phyloP scores from a whole-genome alignment of 768 basidiomycete species.

The Galerina sulciceps region DNA sequence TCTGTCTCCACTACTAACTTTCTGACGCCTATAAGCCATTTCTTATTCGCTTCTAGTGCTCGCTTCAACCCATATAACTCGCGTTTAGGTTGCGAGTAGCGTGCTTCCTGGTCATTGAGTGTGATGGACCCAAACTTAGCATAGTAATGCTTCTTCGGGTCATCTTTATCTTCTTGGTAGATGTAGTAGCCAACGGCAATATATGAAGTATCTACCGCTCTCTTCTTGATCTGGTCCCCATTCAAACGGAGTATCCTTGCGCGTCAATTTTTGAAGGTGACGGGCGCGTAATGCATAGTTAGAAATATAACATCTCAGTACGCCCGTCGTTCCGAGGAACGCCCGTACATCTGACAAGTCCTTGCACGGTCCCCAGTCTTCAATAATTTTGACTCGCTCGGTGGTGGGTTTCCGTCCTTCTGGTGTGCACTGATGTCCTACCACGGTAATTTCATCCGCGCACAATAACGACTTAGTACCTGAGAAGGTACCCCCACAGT shows the following conservation, averaged over 20 bases:
- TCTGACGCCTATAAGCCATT: conserved; percentile 23
- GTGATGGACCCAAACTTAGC: conserved; percentile 41
- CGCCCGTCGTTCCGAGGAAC: neutral
- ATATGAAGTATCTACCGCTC: conserved; percentile 37
- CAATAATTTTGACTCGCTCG: neutral
- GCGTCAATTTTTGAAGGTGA: conserved; percentile 22
- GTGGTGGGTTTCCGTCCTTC: neutral
- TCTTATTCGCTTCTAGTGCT: conserved; percentile 20
- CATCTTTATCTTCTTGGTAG: conserved; percentile 31
- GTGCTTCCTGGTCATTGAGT: conserved; percentile 34
- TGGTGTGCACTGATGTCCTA: neutral
- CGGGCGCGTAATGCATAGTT: conserved; percentile 22
- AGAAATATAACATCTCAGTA: conserved; percentile 26
- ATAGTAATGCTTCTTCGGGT: conserved; percentile 25
- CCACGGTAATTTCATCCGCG: neutral
- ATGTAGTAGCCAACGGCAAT: conserved; percentile 40
- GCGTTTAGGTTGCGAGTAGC: conserved; percentile 42
- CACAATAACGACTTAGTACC: neutral
- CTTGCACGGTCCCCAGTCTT: neutral
- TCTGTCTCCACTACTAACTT: conserved; percentile 37
- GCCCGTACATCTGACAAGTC: neutral
- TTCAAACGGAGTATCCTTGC: conserved; percentile 18
- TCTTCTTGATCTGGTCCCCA: conserved; percentile 3
- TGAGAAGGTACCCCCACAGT: neutral
- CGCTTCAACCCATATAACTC: conserved; percentile 41